A percentile compares a stretch with the other conserved stretches of the same genome.
These are phyloP conservation scores for Zizania latifolia DNA, from an alignment of 176 grass and related monocot species.

Conservation along the genomic window DNA sequence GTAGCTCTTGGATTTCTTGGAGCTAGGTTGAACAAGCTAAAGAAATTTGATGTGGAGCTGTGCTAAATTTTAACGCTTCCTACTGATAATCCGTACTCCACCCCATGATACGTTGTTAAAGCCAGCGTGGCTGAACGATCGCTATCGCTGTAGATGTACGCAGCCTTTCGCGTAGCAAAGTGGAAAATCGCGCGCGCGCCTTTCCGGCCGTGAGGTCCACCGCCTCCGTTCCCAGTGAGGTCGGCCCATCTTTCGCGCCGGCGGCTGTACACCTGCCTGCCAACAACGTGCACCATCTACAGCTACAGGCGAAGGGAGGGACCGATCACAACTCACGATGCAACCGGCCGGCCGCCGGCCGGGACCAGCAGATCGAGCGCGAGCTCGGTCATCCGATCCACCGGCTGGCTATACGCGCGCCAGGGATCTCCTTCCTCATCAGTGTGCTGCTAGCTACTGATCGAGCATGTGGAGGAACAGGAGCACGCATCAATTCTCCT, in stretches of 20 bases:
- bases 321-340: neutral
- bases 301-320: neutral
- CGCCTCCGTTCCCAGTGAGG: neutral
- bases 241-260: neutral
- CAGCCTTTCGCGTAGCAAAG: neutral
- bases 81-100: no score
- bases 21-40: no score
- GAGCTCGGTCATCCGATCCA: neutral
- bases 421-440: neutral
- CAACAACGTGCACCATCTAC: neutral
- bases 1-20: no score
- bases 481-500: neutral
- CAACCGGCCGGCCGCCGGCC: no score
- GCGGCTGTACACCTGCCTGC: neutral
- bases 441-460: no score
- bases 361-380: no score
- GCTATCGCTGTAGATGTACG: neutral
- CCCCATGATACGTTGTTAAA: no score
- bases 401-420: no score
- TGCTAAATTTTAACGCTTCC: no score
- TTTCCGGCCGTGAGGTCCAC: neutral
- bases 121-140: neutral
- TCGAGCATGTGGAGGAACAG: conserved; percentile 18
- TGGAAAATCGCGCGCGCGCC: neutral
- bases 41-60: no score